Base-by-base conservation (phyloP, 345 rosid genomes). In the Mallotus nudiflorus region DNA sequence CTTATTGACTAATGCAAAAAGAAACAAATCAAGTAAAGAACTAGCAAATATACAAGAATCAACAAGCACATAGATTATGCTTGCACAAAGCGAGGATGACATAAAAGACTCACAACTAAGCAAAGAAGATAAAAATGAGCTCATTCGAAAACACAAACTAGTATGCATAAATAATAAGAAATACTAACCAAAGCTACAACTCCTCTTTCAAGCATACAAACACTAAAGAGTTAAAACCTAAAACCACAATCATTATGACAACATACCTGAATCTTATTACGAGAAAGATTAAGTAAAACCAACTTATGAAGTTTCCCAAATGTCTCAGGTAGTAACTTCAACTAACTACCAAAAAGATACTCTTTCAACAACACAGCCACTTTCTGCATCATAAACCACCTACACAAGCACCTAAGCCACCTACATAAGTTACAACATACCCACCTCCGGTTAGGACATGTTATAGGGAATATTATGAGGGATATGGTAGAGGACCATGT, bases 311-410 rank as follows among this genome's bases (percentile, higher is more conserved):
- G 64, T 13, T 42, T 45, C 0, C 78, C 73, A 56, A 75, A 55
- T 3, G 65, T 64, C 45, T 75, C 78, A 12, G 78, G 78, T 13
- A 75, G n/a, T 54, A 75, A 22, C 62, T 54, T 75, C 78, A 75
- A 46, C 65, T 55, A 46, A 15, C 78, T 65, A 1, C 24, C 70
- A 54, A 73, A 68, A 69, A 75, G 66, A 63, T 75, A 75, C 37
- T 44, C 58, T 69, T 69, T 75, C 73, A 58, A 68, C 73, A 62
- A 48, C 50, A 54, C 52, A 61, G 5, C 73, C 78, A 53, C 65
- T 63, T 46, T 63, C 44, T n/a, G n/a, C n/a, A n/a, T n/a, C n/a
- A n/a, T n/a, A n/a, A n/a, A n/a, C n/a, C n/a, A n/a, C n/a, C n/a
- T n/a, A n/a, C n/a, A n/a, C n/a, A n/a, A n/a, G n/a, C n/a, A n/a